Evolutionary conservation across 257 asterid species (phyloP), one percentile per base, ranked within the genome.

Genomic region (Salvia splendens): DNA sequence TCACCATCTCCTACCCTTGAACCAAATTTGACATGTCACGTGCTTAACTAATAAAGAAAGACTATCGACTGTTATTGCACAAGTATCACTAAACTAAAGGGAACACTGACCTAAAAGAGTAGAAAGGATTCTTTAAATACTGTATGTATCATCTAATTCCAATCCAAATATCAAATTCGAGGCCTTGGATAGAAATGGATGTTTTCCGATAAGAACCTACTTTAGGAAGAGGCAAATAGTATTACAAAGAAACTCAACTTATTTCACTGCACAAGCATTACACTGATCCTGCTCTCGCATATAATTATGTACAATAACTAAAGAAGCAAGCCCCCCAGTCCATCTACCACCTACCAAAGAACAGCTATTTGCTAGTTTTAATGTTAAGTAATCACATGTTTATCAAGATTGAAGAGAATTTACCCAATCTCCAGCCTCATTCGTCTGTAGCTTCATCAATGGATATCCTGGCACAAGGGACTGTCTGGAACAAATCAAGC

Each of bases 231-330:
- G 30, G 30, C 30, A 24, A 24, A 24, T 24, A 24, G 14, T 33
- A 12, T 4, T 57, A 57, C 71, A 54, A 52, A 49, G 72, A 36
- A 65, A 57, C 66, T 46, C 67, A 56, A 48, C 30, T 24, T 3
- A 46, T 41, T 45, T 54, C 51, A 24, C 11, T 36, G 56, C 71
- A 62, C 60, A 70, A 52, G 43, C 60, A 36, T 17, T 66, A 52
- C 71, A 20, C 43, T 35, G 30, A 36, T 65, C 30, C 35, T n/a
- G 45, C 59, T 70, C 57, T 16, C 7, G 16, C 50, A 48, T 42
- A 46, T 67, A 32, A 42, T 20, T 49, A 69, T 69, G 74, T 69
- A 79, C 81, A 73, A 53, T 61, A 69, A 73, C 74, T 43, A 41
- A 65, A 46, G n/a, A n/a, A n/a, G n/a, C 32, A 69, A 65, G 41